A percentile compares a stretch with the other conserved stretches of the same genome.
These are phyloP conservation scores for Gypsophila paniculata DNA, from an alignment of 179 eudicot genomes.

Conservation along the genomic window DNA sequence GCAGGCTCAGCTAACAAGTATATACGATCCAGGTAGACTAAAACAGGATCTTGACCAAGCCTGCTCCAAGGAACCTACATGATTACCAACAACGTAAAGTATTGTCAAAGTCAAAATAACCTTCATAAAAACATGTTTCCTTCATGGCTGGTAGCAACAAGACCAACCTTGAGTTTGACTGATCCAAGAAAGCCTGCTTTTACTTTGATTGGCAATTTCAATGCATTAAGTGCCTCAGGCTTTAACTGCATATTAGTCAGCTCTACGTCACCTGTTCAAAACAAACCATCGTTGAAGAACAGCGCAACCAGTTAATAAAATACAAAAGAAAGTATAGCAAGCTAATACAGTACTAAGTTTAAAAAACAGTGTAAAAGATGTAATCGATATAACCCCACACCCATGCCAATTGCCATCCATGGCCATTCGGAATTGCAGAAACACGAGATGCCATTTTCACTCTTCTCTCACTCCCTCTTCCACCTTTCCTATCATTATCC, in stretches of 20 bases:
- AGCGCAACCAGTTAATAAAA: constrained; percentile 7
- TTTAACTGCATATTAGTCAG: constrained; percentile 91
- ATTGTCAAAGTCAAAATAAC: background rate
- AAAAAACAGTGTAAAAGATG: background rate
- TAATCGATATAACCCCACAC: background rate
- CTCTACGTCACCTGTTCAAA: constrained; percentile 75
- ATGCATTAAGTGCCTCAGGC: constrained; percentile 95
- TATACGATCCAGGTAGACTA: constrained; percentile 80
- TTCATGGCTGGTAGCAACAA: constrained; percentile 3
- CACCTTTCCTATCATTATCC: background rate
- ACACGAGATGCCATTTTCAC: background rate
- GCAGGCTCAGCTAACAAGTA: constrained; percentile 88
- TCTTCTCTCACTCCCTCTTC: background rate
- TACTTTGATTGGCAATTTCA: constrained; percentile 89
- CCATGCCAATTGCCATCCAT: too few species aligned
- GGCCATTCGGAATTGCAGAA: too few species aligned
- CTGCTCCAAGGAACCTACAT: constrained; percentile 98
- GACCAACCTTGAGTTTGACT: constrained; percentile 86
- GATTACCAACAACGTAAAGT: constrained; percentile 11
- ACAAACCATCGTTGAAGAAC: constrained; percentile 9
- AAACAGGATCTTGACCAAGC: constrained; percentile 99
- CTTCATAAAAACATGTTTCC: background rate
- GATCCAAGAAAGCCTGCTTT: constrained; percentile 99
- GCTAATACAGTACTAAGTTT: background rate
- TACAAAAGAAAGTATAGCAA: background rate